Evolutionary conservation across 1,284 basidiomycete species (phyloP).

Genomic region (Ustilago tritici): DNA sequence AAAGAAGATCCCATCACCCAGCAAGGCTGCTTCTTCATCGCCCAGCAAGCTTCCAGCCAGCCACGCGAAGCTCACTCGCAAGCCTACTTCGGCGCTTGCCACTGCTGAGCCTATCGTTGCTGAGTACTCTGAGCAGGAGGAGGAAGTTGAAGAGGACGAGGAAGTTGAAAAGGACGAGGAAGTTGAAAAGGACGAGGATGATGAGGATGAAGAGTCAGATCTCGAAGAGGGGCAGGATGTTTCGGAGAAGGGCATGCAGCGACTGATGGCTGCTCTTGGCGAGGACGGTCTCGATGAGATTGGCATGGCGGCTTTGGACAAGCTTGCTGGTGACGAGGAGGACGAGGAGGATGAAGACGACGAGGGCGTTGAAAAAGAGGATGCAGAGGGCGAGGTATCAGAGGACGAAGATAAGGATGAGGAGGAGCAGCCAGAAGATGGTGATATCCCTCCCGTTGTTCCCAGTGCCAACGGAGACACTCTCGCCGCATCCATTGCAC

Average conservation of each 20-base stretch:
- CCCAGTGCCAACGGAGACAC: slow-evolving; percentile 60
- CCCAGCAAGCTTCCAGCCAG: slow-evolving; percentile 42
- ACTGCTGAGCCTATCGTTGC: slow-evolving; percentile 47
- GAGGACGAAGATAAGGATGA: slow-evolving; percentile 28
- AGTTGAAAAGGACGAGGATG: no score
- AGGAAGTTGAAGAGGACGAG: slow-evolving; percentile 27
- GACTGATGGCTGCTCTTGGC: slow-evolving; percentile 64
- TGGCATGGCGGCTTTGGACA: slow-evolving; percentile 59
- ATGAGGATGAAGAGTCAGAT: slow-evolving; percentile 48
- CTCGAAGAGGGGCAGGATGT: slow-evolving; percentile 65
- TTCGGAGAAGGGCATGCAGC: slow-evolving; percentile 61
- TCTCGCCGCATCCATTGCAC: slow-evolving; percentile 64
- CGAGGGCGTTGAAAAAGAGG: slow-evolving; percentile 38
- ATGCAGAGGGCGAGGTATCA: slow-evolving; percentile 29
- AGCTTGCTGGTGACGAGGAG: slow-evolving; percentile 41
- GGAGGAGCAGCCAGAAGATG: slow-evolving; percentile 31
- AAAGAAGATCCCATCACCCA: slow-evolving; percentile 21
- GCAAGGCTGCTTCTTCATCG: slow-evolving; percentile 7
- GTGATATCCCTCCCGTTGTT: slow-evolving; percentile 33
- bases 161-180: slow-evolving; percentile 21
- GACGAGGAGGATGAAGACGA: slow-evolving; percentile 51
- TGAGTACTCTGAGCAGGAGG: slow-evolving; percentile 45
- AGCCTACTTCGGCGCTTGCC: slow-evolving; percentile 41
- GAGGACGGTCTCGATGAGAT: slow-evolving; percentile 63
- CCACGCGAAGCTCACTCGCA: slow-evolving; percentile 39